phyloP scores from a whole-genome alignment of 2,329 filamentous ascomycete genomes.

The Macroventuria anomochaeta region DNA sequence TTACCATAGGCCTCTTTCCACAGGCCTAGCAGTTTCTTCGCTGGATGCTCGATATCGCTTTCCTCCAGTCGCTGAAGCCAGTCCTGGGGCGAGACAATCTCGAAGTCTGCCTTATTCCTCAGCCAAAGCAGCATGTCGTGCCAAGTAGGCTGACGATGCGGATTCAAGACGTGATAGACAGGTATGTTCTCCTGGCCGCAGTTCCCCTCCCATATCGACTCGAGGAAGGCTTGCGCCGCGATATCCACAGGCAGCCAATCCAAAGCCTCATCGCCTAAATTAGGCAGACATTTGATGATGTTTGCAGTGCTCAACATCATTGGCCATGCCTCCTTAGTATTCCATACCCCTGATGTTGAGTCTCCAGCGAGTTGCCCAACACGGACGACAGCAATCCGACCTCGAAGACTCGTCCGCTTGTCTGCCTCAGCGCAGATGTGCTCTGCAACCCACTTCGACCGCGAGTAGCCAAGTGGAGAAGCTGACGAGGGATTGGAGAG shows the following conservation, averaged over 20 bases:
- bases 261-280: constrained; percentile 35
- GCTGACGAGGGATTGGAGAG: constrained; percentile 53
- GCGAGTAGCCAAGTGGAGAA: constrained; percentile 61
- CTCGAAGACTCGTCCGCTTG: constrained; percentile 35
- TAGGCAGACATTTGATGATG: constrained; percentile 39
- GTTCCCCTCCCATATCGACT: constrained; percentile 38
- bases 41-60: constrained; percentile 50
- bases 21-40: constrained; percentile 56
- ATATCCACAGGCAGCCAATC: constrained; percentile 46
- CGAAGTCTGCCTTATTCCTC: constrained; percentile 46
- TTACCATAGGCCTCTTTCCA: constrained; percentile 56
- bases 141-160: constrained; percentile 54
- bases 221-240: constrained; percentile 57
- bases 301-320: constrained; percentile 45
- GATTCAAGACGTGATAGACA: constrained; percentile 60
- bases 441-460: constrained; percentile 65
- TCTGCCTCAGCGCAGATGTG: constrained; percentile 56
- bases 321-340: constrained; percentile 45
- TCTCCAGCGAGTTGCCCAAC: constrained; percentile 53
- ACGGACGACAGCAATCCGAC: constrained; percentile 41
- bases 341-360: constrained; percentile 36
- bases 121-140: constrained; percentile 56
- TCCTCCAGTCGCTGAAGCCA: constrained; percentile 54
- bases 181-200: constrained; percentile 16
- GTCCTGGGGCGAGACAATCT: constrained; percentile 50